Base-by-base conservation (phyloP, 2,329 filamentous ascomycete genomes). In the Talaromyces atroroseus region DNA sequence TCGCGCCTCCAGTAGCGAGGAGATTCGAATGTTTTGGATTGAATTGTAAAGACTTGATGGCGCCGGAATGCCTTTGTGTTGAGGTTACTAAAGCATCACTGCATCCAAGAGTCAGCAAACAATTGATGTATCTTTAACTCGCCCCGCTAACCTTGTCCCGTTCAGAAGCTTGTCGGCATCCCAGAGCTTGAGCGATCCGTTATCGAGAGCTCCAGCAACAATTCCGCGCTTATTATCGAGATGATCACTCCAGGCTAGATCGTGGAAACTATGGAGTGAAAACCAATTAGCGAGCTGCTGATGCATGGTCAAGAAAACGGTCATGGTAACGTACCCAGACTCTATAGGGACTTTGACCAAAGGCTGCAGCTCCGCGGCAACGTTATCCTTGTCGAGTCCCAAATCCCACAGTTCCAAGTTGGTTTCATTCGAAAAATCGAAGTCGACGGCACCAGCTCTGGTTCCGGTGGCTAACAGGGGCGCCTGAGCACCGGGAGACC, bases 401-500 rank as follows among this genome's bases (percentile, higher is more conserved):
- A 99, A 80, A 75, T 97, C 90, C 94, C 94, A 99, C 59, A 99
- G 81, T 78, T 99, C 94, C 57, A 99, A 79, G 77, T 92, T 92
- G 62, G 91, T 96, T 73, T 97, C 92, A 73, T 94, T 94, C 26
- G 94, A 97, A 76, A 99, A 99, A 74, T 97, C 92, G 65, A 90
- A 92, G 75, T 95, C 91, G 44, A 99, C 91, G 66, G 94, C 94
- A 61, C 94, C 94, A 60, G 94, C 92, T 65, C 92, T 87, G 48
- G 94, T 99, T 66, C 94, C 94, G 26, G 94, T 99, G 59, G 90
- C 92, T 62, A 99, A 80, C 64, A 95, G 80, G 65, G 92, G 91
- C 64, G 86, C 84, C 40, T 83, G 82, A 51, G 89, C 78, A 65
- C 86, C 89, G 24, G 92, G 88, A 64, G 90, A 96, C 92, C 94